phyloP scores from a whole-genome alignment of 2,329 filamentous ascomycete species.

The Magnaporthiopsis rhizophila region DNA sequence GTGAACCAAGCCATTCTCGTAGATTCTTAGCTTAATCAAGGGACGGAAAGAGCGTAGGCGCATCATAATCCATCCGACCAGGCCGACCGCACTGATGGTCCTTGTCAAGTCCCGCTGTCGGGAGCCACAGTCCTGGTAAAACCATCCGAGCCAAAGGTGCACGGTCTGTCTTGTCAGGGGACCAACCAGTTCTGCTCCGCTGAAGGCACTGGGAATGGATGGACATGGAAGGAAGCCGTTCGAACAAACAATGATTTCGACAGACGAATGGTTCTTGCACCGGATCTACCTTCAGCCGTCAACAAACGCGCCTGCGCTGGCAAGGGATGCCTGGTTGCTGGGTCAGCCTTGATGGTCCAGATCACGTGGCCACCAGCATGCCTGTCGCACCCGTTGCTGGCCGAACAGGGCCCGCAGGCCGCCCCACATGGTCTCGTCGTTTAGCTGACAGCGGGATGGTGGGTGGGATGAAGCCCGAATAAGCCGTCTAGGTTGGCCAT shows the following conservation, averaged over 20 bases:
- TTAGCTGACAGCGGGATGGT: not conserved
- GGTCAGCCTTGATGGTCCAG: not conserved
- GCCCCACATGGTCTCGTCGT: not conserved
- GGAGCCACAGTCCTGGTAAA: not conserved
- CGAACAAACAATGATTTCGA: not conserved
- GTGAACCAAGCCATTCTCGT: not conserved
- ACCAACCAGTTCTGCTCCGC: not conserved
- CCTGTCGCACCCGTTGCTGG: not conserved
- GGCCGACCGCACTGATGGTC: not conserved
- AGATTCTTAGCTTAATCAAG: not conserved
- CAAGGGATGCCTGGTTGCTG: not conserved
- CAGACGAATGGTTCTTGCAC: too few relatives aligned
- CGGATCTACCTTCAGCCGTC: too few relatives aligned
- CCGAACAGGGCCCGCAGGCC: too few relatives aligned
- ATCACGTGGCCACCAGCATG: not conserved
- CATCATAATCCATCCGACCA: not conserved
- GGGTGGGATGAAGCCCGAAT: not conserved
- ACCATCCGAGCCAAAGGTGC: too few relatives aligned
- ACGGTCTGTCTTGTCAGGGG: too few relatives aligned
- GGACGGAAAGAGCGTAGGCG: not conserved
- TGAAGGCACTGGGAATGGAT: not conserved
- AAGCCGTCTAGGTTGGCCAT: not conserved
- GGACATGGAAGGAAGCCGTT: not conserved
- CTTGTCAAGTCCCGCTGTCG: not conserved
- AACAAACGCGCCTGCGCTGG: too few relatives aligned